Percentiles rank a stretch among this genome's conserved stretches.
Conservation (phyloP, 352 stramenopile genomes). For the Pythium phragmitis region DNA sequence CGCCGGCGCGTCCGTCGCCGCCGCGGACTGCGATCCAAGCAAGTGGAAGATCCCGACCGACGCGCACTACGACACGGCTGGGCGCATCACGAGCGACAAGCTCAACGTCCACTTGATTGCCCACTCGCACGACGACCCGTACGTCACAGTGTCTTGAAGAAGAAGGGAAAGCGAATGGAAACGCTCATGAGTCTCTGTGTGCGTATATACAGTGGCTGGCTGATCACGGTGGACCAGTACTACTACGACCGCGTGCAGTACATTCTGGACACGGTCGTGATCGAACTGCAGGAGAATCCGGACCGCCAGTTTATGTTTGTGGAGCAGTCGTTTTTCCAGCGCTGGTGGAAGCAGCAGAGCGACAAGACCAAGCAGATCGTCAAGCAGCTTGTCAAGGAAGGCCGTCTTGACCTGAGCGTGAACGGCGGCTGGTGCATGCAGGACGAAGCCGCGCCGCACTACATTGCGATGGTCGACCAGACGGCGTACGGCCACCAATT, state of each 20-base stretch:
- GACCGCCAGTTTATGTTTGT: conserved; percentile 95
- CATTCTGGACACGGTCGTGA: conserved; percentile 94
- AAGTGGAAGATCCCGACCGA: conserved; percentile 68
- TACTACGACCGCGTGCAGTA: conserved; percentile 92
- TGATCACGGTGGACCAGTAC: conserved; percentile 98
- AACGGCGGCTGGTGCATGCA: conserved; percentile 99
- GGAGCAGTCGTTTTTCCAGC: conserved; percentile 94
- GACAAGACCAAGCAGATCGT: conserved; percentile 69
- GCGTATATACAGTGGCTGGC: conserved; percentile 72
- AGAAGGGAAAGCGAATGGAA: background rate
- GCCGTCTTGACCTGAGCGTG: conserved; percentile 91
- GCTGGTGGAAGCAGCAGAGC: conserved; percentile 94
- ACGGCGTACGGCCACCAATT: conserved; percentile 96
- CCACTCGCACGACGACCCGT: conserved; percentile 95
- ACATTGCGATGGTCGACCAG: conserved; percentile 98
- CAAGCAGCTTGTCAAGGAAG: conserved; percentile 87
- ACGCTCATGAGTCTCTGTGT: background rate
- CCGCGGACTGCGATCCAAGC: conserved; percentile 45
- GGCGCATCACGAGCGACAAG: conserved; percentile 50
- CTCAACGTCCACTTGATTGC: conserved; percentile 96
- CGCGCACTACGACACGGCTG: conserved; percentile 68
- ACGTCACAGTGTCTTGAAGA: conserved; percentile 16
- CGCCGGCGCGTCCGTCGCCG: background rate
- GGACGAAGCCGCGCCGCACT: conserved; percentile 96
- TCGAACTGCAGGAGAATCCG: conserved; percentile 86